Conservation (phyloP, 441 rosid genomes). For the Populus hybrid region DNA sequence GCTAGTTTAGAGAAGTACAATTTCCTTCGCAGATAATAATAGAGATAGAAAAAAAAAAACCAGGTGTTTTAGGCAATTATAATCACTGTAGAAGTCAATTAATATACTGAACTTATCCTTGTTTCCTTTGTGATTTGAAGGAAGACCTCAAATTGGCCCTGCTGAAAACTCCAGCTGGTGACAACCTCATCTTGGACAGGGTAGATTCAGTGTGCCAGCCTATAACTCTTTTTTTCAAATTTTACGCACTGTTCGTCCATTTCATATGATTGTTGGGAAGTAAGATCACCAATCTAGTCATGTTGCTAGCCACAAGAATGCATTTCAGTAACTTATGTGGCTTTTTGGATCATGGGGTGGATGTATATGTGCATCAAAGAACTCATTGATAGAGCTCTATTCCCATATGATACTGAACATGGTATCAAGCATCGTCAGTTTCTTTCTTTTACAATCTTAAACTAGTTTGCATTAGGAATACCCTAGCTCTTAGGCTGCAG, state of each 20-base stretch:
- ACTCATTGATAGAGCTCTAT: too few relatives aligned
- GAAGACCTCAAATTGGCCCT: slow-evolving; percentile 64
- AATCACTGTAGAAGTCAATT: background rate
- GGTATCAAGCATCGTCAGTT: too few relatives aligned
- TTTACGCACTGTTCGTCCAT: background rate
- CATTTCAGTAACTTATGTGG: background rate
- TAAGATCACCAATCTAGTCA: background rate
- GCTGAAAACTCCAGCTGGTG: slow-evolving; percentile 35
- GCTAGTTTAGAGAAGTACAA: background rate
- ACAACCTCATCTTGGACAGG: slow-evolving; percentile 56
- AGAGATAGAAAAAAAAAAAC: too few relatives aligned
- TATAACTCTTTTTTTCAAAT: background rate
- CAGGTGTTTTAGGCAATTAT: background rate
- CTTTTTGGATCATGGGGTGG: background rate
- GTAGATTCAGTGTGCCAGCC: slow-evolving; percentile 22
- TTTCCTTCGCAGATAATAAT: background rate
- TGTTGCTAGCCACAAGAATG: background rate
- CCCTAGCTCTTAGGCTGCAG: background rate
- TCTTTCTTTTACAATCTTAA: too few relatives aligned
- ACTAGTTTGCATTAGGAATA: too few relatives aligned
- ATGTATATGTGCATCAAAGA: background rate
- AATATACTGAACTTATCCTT: background rate
- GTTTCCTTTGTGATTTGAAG: slow-evolving; percentile 24
- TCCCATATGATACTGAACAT: too few relatives aligned
- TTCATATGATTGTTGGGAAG: background rate